Base-by-base conservation (phyloP, 768 basidiomycete species). In the Tulasnella sp. region DNA sequence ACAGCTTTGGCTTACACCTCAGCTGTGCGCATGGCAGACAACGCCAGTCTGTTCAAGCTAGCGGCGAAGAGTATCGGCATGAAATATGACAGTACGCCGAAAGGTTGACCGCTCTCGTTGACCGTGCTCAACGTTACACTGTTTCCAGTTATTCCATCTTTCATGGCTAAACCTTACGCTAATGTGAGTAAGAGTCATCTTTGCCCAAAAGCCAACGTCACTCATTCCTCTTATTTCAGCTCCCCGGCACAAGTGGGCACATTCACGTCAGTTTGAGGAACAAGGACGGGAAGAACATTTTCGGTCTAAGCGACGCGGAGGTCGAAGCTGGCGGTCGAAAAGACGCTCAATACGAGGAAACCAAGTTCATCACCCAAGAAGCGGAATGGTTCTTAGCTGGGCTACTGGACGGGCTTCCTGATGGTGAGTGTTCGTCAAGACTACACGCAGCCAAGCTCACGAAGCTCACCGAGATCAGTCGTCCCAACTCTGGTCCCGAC, bases 151-250 rank as follows among this genome's bases (percentile, higher is more conserved):
- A 86, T 94, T 42, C 96, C 97, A 1, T 96, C 93, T 73, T 99
- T 99, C 81, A 98, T 98, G 96, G 95, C 95, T 0, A 98, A 98
- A 77, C 95, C 95, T 32, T 97, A 93, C 91, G 89, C 89, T 37
- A 89, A 93, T 77, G 94, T 95, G 77, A 78, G 90, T 82, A 32
- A 12, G 37, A 41, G 19, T 47, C 62, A 37, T 71, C 1, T 39
- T 35, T 36, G 59, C 9, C 16, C 32, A 1, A 41, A 26, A 5
- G 2, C 34, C 39, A 6, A 41, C 42, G 8, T 11, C 29, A 7
- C 52, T 59, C 32, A 14, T 72, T 16, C 73, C 71, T 34, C 39
- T 42, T 9, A 11, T 41, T 44, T 26, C 76, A 97, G 91, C 86
- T 98, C 75, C 95, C 97, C 40, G 97, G 97, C 3, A 95, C 94